Evolutionary conservation across 2,329 filamentous ascomycete genomes (phyloP), one percentile per base, ranked within the genome.

Genomic region (Claviceps purpurea): DNA sequence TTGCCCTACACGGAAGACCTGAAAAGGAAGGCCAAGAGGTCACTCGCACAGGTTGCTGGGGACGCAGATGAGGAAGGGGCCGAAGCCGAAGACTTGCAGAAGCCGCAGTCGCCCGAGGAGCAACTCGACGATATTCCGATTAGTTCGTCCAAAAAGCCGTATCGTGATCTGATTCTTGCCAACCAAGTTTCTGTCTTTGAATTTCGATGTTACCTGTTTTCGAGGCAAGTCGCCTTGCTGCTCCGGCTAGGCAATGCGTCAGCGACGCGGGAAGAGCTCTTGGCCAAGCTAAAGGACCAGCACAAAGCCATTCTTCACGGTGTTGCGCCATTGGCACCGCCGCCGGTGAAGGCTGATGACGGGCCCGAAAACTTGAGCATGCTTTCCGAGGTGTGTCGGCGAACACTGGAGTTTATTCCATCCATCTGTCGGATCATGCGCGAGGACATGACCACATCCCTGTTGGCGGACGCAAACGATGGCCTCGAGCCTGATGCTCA

Each of bases 171-270:
- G 60, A 98, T 98, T 48, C 73, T 98, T 41, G 85, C 87, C 14
- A 98, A 94, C 70, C 87, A 95, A 58, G 94, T 98, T 39, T 98
- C 93, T 0, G 76, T 95, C 2, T 96, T 97, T 63, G 93, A 98
- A 66, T 97, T 98, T 65, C 78, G 88, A 49, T 88, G 86, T 59
- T 98, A 98, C 65, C 82, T 98, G 13, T 98, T 97, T 65, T 83
- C 89, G 3, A 80, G 93, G 24, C 91, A 98, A 61, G 81, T 95
- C 56, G 79, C 85, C 2, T 70, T 98, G 1, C 74, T 97, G 1
- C 74, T 95, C 13, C 80, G 90, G 4, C 76, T 95, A 1, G 89
- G 87, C n/a, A 93, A 91, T 62, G 79, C 79, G 0, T 78, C 70
- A 66, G 81, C 78, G 2, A 79, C 79, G 0, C 67, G 77, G 40